These are phyloP conservation scores for Lentinula sp. DNA, from an alignment of 768 basidiomycete species.

Conservation along the genomic window DNA sequence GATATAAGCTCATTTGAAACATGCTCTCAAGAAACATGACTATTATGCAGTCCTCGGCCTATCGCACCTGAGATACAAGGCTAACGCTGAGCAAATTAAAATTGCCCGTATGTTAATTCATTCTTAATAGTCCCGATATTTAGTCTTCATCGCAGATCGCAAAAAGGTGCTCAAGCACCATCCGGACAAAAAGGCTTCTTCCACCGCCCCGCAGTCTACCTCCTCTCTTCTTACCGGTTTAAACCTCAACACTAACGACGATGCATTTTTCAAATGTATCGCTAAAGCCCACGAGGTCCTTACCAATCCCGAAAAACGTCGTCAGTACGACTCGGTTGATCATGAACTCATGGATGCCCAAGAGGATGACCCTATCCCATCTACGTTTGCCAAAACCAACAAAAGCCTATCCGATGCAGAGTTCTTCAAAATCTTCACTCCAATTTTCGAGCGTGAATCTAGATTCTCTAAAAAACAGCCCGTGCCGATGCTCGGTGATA, in stretches of 20 bases:
- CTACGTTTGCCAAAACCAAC: constrained; percentile 49
- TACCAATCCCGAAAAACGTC: constrained; percentile 76
- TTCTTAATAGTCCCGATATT: not conserved
- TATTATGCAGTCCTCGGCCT: constrained; percentile 96
- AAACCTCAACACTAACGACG: constrained; percentile 86
- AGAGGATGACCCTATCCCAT: constrained; percentile 66
- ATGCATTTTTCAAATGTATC: constrained; percentile 99
- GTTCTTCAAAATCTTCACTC: constrained; percentile 70
- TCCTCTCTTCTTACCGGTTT: constrained; percentile 41
- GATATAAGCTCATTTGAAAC: not conserved
- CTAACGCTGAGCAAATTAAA: constrained; percentile 89
- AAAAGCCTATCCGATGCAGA: constrained; percentile 36
- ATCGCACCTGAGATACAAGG: constrained; percentile 81
- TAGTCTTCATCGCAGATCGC: constrained; percentile 54
- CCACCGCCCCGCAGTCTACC: constrained; percentile 18
- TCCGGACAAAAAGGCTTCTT: constrained; percentile 84
- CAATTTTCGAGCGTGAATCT: constrained; percentile 89
- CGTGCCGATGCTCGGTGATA: constrained; percentile 72
- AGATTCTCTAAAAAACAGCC: constrained; percentile 86
- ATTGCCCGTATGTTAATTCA: constrained; percentile 74
- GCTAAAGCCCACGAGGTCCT: constrained; percentile 97
- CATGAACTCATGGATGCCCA: constrained; percentile 67
- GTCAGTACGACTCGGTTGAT: constrained; percentile 97
- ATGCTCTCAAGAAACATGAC: constrained; percentile 80
- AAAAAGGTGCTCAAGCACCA: constrained; percentile 99